Percentiles rank a stretch among this genome's conserved stretches.
These are phyloP conservation scores for Chlorella vulgaris DNA, from an alignment of 139 green algal genomes.

Conservation along the genomic window DNA sequence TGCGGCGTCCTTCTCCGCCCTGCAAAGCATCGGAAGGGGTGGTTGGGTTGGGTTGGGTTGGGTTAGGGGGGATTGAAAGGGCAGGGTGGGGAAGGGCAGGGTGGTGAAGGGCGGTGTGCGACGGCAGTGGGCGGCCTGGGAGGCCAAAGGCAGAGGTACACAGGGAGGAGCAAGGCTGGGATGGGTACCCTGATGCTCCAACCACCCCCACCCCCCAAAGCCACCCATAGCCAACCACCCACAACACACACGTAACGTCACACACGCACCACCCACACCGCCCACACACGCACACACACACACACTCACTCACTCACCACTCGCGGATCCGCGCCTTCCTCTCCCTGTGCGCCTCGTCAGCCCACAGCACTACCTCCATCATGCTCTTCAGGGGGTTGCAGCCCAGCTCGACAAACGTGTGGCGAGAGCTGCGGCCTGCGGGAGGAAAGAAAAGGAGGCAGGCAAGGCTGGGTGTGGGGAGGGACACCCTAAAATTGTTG, in stretches of 20 bases:
- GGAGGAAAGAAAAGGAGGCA: no score
- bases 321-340: neutral
- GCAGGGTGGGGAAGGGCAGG: no score
- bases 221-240: neutral
- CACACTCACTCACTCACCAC: conserved; percentile 20
- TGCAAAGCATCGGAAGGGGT: neutral
- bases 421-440: neutral
- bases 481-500: no score
- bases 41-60: neutral
- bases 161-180: neutral
- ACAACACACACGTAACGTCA: neutral
- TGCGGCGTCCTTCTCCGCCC: neutral
- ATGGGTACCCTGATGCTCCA: no score
- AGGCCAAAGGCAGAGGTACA: neutral
- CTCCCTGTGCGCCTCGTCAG: neutral
- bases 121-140: no score
- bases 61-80: neutral
- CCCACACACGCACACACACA: neutral
- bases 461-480: no score
- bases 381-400: neutral
- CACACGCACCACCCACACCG: neutral
- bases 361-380: conserved; percentile 24
- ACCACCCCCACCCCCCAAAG: no score
- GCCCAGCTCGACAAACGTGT: neutral
- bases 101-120: no score